Evolutionary conservation across 768 basidiomycete genomes (phyloP).

Genomic region (Candolleomyces aberdarensis): DNA sequence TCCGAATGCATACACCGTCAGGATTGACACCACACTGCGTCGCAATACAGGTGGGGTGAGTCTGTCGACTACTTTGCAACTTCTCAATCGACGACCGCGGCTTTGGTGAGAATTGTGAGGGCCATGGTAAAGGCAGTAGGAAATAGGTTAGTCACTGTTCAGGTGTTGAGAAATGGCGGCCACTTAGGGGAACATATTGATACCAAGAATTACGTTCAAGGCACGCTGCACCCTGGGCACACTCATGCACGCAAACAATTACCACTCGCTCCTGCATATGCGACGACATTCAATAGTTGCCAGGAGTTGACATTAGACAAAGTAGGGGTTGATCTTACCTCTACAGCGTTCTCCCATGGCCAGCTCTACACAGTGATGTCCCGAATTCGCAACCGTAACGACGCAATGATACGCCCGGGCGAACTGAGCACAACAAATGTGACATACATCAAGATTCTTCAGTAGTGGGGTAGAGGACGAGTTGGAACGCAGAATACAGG

Average conservation of each 20-base stretch:
- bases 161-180: background rate
- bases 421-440: conserved; percentile 10
- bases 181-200: conserved; percentile 9
- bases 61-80: conserved; percentile 35
- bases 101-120: conserved; percentile 38
- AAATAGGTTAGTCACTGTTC: background rate
- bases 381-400: conserved; percentile 7
- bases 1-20: background rate
- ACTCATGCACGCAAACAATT: conserved; percentile 32
- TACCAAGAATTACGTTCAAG: conserved; percentile 20
- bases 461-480: too few species aligned
- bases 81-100: conserved; percentile 32
- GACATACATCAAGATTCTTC: conserved; percentile 8
- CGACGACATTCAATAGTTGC: conserved; percentile 41
- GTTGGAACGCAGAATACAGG: too few species aligned
- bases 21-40: background rate
- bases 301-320: conserved; percentile 24
- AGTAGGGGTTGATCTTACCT: conserved; percentile 35
- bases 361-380: conserved; percentile 23
- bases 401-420: conserved; percentile 3
- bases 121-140: conserved; percentile 30
- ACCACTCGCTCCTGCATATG: conserved; percentile 36
- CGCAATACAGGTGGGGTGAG: conserved; percentile 24
- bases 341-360: conserved; percentile 36
- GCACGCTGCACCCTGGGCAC: conserved; percentile 11